Base-by-base conservation (phyloP, 2,329 filamentous ascomycete species). In the Colletotrichum truncatum region DNA sequence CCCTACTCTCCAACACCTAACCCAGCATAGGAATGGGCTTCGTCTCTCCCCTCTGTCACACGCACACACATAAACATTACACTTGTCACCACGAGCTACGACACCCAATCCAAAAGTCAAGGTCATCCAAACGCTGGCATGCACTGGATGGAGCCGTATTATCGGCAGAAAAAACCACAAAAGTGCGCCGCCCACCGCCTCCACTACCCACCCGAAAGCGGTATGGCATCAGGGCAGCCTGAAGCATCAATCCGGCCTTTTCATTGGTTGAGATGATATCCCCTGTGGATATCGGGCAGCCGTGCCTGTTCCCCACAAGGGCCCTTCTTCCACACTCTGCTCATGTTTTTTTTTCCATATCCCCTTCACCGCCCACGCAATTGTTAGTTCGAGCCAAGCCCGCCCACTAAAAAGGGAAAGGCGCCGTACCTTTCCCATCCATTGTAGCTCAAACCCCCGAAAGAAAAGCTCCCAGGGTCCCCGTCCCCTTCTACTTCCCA, bases 191-290 rank as follows among this genome's bases (percentile, higher is more conserved):
- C 34, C 36, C 57, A 55, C 49, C 36, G 32, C 43, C 56, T 62
- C 57, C 57, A 62, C 56, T 32, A 6, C 10, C n/a, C 34, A n/a
- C 46, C 62, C 51, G 62, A 65, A 65, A 55, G 57, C 57, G 57
- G 62, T 62, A 65, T 65, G 57, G 62, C 62, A 55, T 55, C 57
- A 65, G 62, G 62, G 62, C 62, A 65, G 62, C 36, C 56, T 11
- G 10, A 62, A 57, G 30, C 23, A 14, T 21, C 36, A 18, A 21
- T 1, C 11, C 12, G 16, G 12, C 6, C 10, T 8, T 34, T 23
- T 38, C 6, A 65, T 62, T 65, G 62, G 62, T 14, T 23, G 4
- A n/a, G n/a, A n/a, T n/a, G n/a, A n/a, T 12, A 14, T 2, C 2
- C 3, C 3, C 4, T 21, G 30, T 56, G 39, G 53, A 9, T 36